A percentile compares a stretch with the other conserved stretches of the same genome.
Evolutionary conservation across 352 stramenopile genomes (phyloP).

Genomic region (Phytophthora brassicae): DNA sequence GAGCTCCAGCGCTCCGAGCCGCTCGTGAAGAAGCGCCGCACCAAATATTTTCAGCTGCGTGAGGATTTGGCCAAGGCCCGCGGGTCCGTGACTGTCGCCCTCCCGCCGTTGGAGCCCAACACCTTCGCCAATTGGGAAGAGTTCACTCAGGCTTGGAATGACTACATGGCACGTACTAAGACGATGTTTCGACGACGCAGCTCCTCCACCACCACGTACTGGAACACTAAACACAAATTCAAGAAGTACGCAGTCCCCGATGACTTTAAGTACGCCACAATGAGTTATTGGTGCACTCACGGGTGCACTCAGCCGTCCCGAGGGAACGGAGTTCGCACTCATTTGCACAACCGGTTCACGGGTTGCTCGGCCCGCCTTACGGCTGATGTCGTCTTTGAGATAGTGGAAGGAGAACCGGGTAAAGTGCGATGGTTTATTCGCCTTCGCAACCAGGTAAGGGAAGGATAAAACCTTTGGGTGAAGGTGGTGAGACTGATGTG

Average conservation of each 20-base stretch:
- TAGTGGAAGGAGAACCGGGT: constrained; percentile 36
- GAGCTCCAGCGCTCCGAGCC: constrained; percentile 11
- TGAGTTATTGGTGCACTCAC: constrained; percentile 86
- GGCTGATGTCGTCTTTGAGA: constrained; percentile 72
- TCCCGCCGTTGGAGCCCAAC: constrained; percentile 53
- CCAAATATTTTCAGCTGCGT: constrained; percentile 81
- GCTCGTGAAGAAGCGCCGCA: constrained; percentile 77
- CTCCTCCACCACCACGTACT: constrained; percentile 69
- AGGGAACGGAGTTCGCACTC: constrained; percentile 67
- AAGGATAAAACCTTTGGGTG: neutral
- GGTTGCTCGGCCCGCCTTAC: constrained; percentile 74
- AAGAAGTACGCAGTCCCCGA: constrained; percentile 73
- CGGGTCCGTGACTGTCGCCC: constrained; percentile 37
- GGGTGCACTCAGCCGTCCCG: constrained; percentile 78
- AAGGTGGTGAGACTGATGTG: neutral
- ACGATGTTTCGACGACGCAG: constrained; percentile 77
- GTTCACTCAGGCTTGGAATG: constrained; percentile 66
- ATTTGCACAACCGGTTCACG: constrained; percentile 80
- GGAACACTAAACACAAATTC: constrained; percentile 77
- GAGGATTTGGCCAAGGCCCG: constrained; percentile 69
- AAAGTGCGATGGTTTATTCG: constrained; percentile 67
- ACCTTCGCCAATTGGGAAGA: constrained; percentile 68
- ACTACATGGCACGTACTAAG: constrained; percentile 70
- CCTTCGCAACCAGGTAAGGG: constrained; percentile 68
- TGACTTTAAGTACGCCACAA: constrained; percentile 78